These are phyloP conservation scores for Mollisia scopiformis DNA, from an alignment of 2,329 filamentous ascomycete species.

Conservation along the genomic window DNA sequence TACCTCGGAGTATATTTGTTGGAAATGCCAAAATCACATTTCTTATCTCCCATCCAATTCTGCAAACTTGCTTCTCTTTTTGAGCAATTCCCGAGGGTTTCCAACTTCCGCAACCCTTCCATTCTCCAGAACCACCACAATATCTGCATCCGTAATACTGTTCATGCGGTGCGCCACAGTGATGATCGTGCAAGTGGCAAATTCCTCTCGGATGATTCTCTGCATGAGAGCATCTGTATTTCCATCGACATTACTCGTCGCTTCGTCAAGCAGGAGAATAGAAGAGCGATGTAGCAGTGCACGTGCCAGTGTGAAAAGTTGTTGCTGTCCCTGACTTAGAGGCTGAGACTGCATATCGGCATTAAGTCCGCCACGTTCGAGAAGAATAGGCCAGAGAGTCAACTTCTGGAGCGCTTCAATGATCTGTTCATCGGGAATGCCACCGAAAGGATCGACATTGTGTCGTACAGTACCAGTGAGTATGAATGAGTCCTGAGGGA, in stretches of 20 bases:
- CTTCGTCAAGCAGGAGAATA: slow-evolving; percentile 46
- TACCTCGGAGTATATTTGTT: no score
- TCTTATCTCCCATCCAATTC: no score
- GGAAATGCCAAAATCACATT: no score
- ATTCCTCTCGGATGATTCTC: slow-evolving; percentile 37
- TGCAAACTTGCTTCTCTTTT: no score
- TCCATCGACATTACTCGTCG: slow-evolving; percentile 43
- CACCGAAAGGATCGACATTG: slow-evolving; percentile 34
- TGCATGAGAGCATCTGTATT: slow-evolving; percentile 38
- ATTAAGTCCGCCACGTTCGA: not conserved
- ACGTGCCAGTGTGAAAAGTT: slow-evolving; percentile 51
- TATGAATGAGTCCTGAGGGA: slow-evolving; percentile 45
- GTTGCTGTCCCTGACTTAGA: slow-evolving; percentile 45
- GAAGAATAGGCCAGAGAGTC: slow-evolving; percentile 3
- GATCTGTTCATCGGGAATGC: slow-evolving; percentile 25
- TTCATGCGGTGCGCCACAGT: slow-evolving; percentile 40
- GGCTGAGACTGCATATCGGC: slow-evolving; percentile 4
- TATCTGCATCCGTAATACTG: no score
- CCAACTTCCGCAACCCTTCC: no score
- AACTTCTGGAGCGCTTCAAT: slow-evolving; percentile 16
- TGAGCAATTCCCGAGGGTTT: no score
- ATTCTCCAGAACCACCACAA: no score
- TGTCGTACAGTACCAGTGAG: slow-evolving; percentile 38
- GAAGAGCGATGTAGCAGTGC: slow-evolving; percentile 42
- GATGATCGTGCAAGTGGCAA: slow-evolving; percentile 37